Evolutionary conservation across 768 basidiomycete genomes (phyloP).

Genomic region (Clitopilus hobsonii): DNA sequence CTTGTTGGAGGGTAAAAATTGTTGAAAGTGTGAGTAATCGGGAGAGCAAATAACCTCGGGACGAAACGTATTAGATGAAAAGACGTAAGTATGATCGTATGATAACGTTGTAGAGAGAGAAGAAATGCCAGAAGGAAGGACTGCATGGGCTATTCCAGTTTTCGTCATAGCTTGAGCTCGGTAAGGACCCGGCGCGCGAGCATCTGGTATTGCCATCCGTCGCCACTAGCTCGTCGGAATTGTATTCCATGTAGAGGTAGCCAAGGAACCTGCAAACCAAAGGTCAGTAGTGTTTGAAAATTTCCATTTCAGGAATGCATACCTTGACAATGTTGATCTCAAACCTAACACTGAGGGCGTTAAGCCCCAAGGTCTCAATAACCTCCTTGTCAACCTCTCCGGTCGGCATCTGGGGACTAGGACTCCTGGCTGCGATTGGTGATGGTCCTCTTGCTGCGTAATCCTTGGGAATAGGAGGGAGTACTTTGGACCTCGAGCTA

Average conservation of each 20-base stretch:
- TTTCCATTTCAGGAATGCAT: conserved; percentile 15
- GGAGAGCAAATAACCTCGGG: not conserved
- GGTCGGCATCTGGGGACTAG: conserved; percentile 51
- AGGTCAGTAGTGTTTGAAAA: conserved; percentile 3
- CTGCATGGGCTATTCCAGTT: not conserved
- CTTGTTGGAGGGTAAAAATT: not conserved
- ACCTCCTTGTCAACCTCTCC: conserved; percentile 63
- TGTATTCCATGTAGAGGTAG: conserved; percentile 93
- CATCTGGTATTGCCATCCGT: conserved; percentile 98
- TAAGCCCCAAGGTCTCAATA: conserved; percentile 72
- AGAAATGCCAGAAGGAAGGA: not conserved
- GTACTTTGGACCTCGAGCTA: conserved; percentile 57
- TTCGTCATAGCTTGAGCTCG: conserved; percentile 72
- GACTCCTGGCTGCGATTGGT: conserved; percentile 27
- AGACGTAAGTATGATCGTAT: not conserved
- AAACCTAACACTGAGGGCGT: conserved; percentile 85
- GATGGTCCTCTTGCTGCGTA: conserved; percentile 31
- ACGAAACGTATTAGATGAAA: not conserved
- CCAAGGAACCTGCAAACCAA: conserved; percentile 71
- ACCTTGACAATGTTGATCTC: conserved; percentile 98
- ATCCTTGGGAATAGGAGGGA: conserved; percentile 82
- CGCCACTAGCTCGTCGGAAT: conserved; percentile 85
- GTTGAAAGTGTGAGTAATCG: not conserved
- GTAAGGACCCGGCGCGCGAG: conserved; percentile 84
- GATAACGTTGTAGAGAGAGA: not conserved